phyloP scores from a whole-genome alignment of 306 rosid genomes.

The Phaseolus lunatus region DNA sequence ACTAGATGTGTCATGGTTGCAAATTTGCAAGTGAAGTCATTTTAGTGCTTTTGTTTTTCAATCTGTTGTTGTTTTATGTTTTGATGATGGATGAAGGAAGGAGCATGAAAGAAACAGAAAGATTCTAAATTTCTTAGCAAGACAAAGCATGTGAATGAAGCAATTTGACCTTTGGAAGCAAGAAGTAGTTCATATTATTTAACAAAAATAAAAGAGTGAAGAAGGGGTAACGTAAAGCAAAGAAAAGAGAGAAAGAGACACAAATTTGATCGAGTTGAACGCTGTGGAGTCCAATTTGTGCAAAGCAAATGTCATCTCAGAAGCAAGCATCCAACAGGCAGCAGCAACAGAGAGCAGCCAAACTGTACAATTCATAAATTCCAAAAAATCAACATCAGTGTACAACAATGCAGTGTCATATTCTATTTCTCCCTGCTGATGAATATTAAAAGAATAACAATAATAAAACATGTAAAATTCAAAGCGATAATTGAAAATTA shows the following conservation, averaged over 20 bases:
- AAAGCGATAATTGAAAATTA: too few relatives aligned
- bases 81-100: background rate
- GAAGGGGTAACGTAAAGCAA: background rate
- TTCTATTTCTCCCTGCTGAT: too few relatives aligned
- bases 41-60: background rate
- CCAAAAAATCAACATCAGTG: background rate
- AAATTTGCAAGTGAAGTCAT: background rate
- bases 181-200: constrained; percentile 13
- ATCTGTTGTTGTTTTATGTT: background rate
- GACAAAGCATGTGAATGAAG: background rate
- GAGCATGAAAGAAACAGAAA: background rate
- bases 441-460: too few relatives aligned
- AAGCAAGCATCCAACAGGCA: constrained; percentile 95
- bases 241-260: constrained; percentile 2
- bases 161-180: constrained; percentile 35
- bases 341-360: constrained; percentile 98
- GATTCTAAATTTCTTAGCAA: background rate
- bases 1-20: too few relatives aligned
- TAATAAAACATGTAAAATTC: background rate
- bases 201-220: background rate
- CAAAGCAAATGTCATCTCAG: constrained; percentile 47
- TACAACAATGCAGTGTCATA: too few relatives aligned
- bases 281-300: constrained; percentile 36
- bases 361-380: constrained; percentile 56
- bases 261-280: constrained; percentile 20